Evolutionary conservation across 768 basidiomycete species (phyloP).

Genomic region (Panaeolus cyanescens): DNA sequence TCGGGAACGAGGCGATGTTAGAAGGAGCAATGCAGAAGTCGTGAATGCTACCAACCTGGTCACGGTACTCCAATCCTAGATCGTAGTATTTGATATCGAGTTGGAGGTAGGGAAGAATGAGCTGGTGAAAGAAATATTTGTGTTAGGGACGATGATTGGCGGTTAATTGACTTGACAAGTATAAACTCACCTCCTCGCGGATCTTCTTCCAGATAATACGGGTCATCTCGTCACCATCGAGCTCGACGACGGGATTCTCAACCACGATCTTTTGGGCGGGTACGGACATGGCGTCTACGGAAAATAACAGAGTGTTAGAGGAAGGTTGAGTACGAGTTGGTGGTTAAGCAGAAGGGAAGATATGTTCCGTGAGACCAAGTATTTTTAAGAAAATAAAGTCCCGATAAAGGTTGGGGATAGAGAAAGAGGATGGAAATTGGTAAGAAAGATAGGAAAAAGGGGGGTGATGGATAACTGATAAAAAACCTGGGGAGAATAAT

Average conservation of each 20-base stretch:
- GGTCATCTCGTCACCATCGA: conserved; percentile 99
- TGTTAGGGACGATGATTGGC: background rate
- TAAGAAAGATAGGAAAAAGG: background rate
- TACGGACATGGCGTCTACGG: conserved; percentile 22
- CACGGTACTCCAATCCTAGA: conserved; percentile 92
- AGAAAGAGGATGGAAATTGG: background rate
- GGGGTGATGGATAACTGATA: background rate
- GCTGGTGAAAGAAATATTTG: conserved; percentile 42
- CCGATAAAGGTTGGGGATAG: background rate
- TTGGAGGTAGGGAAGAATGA: conserved; percentile 93
- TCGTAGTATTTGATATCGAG: conserved; percentile 99
- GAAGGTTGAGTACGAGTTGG: background rate
- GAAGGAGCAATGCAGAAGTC: background rate
- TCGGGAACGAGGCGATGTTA: background rate
- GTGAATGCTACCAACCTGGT: conserved; percentile 56
- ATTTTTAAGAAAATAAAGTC: conserved; percentile 1
- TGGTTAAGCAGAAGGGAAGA: background rate
- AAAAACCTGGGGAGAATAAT: background rate
- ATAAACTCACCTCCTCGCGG: conserved; percentile 76
- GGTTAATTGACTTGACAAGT: background rate
- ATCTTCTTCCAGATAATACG: conserved; percentile 99
- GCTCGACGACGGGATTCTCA: conserved; percentile 88
- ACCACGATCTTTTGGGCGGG: conserved; percentile 72
- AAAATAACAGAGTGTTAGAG: background rate
- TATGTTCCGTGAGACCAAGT: background rate